Evolutionary conservation across 805 yeast species (phyloP).

Genomic region (Wickerhamomyces silvicola): DNA sequence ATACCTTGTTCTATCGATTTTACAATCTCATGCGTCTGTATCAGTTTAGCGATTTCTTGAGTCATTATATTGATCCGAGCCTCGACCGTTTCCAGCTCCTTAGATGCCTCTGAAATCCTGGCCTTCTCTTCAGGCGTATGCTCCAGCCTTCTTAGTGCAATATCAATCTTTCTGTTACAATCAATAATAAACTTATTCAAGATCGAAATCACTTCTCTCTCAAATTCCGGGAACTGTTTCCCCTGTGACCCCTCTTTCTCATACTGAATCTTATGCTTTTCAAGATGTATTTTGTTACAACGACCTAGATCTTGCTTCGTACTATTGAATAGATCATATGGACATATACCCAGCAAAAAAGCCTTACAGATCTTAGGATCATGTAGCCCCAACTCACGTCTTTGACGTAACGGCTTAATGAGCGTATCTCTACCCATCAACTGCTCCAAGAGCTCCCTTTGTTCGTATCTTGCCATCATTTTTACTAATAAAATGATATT

Average conservation of each 20-base stretch:
- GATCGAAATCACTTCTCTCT: slow-evolving; percentile 36
- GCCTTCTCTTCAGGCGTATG: slow-evolving; percentile 70
- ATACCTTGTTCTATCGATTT: slow-evolving; percentile 45
- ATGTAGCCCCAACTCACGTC: slow-evolving; percentile 37
- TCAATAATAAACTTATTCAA: slow-evolving; percentile 56
- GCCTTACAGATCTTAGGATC: slow-evolving; percentile 69
- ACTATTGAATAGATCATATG: slow-evolving; percentile 73
- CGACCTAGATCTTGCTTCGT: slow-evolving; percentile 80
- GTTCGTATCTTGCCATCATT: slow-evolving; percentile 59
- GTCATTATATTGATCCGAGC: slow-evolving; percentile 57
- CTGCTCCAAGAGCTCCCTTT: slow-evolving; percentile 68
- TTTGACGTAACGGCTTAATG: slow-evolving; percentile 29
- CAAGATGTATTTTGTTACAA: slow-evolving; percentile 71
- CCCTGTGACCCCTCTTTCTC: slow-evolving; percentile 41
- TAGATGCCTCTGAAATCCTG: slow-evolving; percentile 46
- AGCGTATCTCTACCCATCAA: slow-evolving; percentile 61
- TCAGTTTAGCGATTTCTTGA: slow-evolving; percentile 55
- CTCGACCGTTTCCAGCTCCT: slow-evolving; percentile 56
- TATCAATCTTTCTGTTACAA: slow-evolving; percentile 56
- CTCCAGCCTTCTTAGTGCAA: slow-evolving; percentile 59
- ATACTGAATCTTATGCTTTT: slow-evolving; percentile 67
- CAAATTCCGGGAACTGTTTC: slow-evolving; percentile 38
- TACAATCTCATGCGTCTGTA: slow-evolving; percentile 41
- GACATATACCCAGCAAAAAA: slow-evolving; percentile 80
- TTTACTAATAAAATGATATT: no score